Conservation (phyloP, 768 basidiomycete genomes). For the Suillus cothurnatus region DNA sequence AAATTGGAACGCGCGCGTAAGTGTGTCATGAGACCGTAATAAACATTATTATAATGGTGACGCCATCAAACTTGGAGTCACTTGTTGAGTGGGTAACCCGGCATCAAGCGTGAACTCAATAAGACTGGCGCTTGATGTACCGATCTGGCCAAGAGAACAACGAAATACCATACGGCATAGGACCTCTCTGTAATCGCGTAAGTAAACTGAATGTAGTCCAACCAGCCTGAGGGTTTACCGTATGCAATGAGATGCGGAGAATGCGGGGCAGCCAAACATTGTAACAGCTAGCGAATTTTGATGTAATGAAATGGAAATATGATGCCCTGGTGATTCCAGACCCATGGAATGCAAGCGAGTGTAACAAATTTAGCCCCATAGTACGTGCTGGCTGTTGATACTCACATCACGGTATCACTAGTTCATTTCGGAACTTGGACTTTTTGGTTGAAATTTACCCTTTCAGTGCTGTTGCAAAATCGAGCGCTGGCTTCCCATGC, state of each 20-base stretch:
- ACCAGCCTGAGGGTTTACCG: neutral
- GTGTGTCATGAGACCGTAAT: slow-evolving; percentile 9
- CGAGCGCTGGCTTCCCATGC: neutral
- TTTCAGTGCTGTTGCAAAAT: neutral
- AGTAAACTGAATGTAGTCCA: neutral
- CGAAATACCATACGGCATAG: neutral
- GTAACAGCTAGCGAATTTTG: neutral
- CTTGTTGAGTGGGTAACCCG: neutral
- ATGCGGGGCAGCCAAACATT: neutral
- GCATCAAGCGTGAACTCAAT: neutral
- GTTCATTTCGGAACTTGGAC: neutral
- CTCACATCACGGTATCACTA: neutral
- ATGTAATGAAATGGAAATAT: neutral
- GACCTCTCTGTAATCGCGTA: neutral
- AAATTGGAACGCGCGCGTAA: slow-evolving; percentile 1
- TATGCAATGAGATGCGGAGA: slow-evolving; percentile 1
- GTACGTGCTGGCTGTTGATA: neutral
- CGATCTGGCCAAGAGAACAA: neutral
- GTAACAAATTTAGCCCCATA: neutral
- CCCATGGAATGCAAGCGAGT: neutral
- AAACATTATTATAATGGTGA: neutral
- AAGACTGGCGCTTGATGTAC: neutral
- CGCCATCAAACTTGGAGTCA: neutral
- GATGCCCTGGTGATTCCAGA: neutral
- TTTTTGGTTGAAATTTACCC: neutral